phyloP scores from a whole-genome alignment of 2,329 filamentous ascomycete species.

The Pseudomassariella vexata region DNA sequence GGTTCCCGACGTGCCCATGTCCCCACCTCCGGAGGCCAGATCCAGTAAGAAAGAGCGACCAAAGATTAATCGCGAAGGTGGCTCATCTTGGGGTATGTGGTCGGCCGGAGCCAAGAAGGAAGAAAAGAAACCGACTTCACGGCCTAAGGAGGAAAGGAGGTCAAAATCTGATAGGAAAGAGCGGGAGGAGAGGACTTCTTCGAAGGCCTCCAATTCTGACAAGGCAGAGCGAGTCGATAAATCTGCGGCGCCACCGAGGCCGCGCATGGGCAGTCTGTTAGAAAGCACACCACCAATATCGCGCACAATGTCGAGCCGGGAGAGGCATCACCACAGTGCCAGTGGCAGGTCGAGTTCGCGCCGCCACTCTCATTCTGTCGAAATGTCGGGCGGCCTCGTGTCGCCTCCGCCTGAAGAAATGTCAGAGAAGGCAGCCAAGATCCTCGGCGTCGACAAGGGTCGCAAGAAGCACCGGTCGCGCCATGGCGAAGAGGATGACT shows the following conservation, averaged over 20 bases:
- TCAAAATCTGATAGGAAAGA: constrained; percentile 43
- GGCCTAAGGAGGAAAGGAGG: constrained; percentile 59
- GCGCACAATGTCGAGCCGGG: constrained; percentile 63
- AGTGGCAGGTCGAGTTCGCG: constrained; percentile 56
- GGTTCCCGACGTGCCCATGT: constrained; percentile 40
- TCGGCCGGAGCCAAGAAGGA: constrained; percentile 49
- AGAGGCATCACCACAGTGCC: constrained; percentile 51
- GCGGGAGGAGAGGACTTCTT: constrained; percentile 56
- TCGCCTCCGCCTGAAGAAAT: constrained; percentile 72
- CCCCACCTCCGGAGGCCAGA: constrained; percentile 49
- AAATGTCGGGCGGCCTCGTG: constrained; percentile 57
- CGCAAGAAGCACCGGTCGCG: constrained; percentile 43
- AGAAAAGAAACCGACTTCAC: constrained; percentile 53
- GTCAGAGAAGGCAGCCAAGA: constrained; percentile 70
- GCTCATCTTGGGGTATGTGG: constrained; percentile 72
- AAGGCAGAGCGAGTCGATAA: constrained; percentile 51
- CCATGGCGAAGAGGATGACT: constrained; percentile 36
- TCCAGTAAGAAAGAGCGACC: constrained; percentile 69
- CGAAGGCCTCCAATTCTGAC: constrained; percentile 69
- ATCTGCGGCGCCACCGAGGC: constrained; percentile 42
- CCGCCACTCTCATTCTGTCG: constrained; percentile 64
- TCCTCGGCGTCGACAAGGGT: constrained; percentile 55
- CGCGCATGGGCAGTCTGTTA: constrained; percentile 61
- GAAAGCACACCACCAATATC: constrained; percentile 61
- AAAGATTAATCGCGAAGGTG: constrained; percentile 66